Base-by-base conservation (phyloP, 768 basidiomycete species). In the Punctularia strigosozonata region DNA sequence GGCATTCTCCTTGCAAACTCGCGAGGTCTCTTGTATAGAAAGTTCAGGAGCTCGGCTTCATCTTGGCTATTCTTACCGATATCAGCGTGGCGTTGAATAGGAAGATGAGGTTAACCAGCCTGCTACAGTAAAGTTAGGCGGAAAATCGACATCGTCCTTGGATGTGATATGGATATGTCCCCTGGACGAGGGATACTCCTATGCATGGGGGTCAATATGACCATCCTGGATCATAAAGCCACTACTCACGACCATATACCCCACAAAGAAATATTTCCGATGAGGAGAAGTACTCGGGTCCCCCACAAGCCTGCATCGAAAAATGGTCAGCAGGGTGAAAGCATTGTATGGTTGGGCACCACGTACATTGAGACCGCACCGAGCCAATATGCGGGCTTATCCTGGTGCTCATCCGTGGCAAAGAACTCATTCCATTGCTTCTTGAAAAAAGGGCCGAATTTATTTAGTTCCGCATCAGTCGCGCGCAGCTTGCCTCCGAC, bases 401-500 rank as follows among this genome's bases (percentile, higher is more conserved):
- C 79, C 0, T 69, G 68, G 2, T 60, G 62, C 8, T 34, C 20
- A 10, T 34, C 33, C n/a, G n/a, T n/a, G n/a, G n/a, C n/a, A 30
- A 71, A 79, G 50, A 67, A 72, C 12, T 55, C 50, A 5, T 64
- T 54, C 77, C 76, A 78, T 30, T 63, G 55, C 19, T 57, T 35
- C 20, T 60, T 49, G 47, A 79, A 80, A 4, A 51, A 61, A 6
- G 69, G 62, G 1, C 64, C 63, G 24, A 80, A 54, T 14, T 60
- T 59, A 34, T 64, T 57, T 18, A 76, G 58, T 28, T 80, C 77
- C 4, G 61, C 57, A 3, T 47, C 46, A 14, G 53, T 65, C 3
- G 78, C 77, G 19, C 79, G 63, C 12, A 77, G 48, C 47, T 75
- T 78, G 43, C 74, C 62, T 3, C 71, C 76, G 21, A 66, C 65